Evolutionary conservation across 2,329 filamentous ascomycete genomes (phyloP).

Genomic region (Blumeriella jaapii): DNA sequence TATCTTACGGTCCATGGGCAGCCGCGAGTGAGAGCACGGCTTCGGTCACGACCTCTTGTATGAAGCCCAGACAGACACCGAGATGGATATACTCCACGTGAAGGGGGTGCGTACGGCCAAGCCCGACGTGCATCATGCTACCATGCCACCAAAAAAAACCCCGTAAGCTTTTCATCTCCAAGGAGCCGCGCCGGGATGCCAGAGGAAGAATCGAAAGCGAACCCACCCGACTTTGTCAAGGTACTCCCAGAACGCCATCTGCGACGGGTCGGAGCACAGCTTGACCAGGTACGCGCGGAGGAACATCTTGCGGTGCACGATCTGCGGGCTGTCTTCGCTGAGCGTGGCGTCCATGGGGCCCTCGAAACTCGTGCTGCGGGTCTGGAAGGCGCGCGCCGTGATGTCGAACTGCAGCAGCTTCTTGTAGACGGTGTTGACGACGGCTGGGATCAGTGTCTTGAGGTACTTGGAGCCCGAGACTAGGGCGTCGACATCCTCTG

Average conservation of each 20-base stretch:
- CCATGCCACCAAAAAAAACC: not conserved
- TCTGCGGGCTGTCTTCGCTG: constrained; percentile 35
- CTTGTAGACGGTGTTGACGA: constrained; percentile 76
- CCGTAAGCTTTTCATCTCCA: not conserved
- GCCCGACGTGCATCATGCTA: constrained; percentile 43
- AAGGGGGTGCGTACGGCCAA: constrained; percentile 46
- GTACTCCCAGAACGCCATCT: constrained; percentile 21
- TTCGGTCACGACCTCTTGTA: constrained; percentile 66
- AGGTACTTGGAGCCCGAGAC: constrained; percentile 18
- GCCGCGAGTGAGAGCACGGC: constrained; percentile 48
- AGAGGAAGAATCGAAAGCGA: not conserved
- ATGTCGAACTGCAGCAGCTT: constrained; percentile 72
- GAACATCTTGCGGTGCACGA: constrained; percentile 50
- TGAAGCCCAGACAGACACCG: constrained; percentile 57
- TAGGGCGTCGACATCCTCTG: constrained; percentile 19
- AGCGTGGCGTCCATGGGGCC: constrained; percentile 37
- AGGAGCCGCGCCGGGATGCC: too few relatives aligned
- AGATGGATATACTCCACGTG: constrained; percentile 75
- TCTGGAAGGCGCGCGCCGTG: constrained; percentile 63
- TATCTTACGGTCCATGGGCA: constrained; percentile 56
- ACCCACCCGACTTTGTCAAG: constrained; percentile 16
- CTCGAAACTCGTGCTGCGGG: constrained; percentile 48
- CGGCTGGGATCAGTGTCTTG: constrained; percentile 57
- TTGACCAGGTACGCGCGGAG: constrained; percentile 56
- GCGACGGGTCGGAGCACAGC: constrained; percentile 13